These are phyloP conservation scores for Lepidium campestre DNA, from an alignment of 441 rosid genomes.

Conservation along the genomic window DNA sequence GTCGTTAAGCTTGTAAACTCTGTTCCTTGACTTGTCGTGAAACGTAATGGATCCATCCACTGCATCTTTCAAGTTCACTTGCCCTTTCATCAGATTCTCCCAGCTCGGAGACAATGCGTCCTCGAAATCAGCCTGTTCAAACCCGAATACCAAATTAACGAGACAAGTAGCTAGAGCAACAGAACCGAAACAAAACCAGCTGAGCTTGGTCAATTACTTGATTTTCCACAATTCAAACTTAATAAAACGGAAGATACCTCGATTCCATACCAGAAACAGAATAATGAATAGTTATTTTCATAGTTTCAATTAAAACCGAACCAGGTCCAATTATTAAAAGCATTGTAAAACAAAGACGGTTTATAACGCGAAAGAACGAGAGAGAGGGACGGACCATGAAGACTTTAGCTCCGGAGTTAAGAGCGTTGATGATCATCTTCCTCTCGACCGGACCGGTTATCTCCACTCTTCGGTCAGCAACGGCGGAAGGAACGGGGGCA, in stretches of 20 bases:
- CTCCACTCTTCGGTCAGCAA: conserved; percentile 78
- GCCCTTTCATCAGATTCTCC: conserved; percentile 91
- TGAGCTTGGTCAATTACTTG: not conserved
- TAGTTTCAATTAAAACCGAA: too few species aligned
- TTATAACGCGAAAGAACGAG: not conserved
- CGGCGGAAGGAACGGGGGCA: conserved; percentile 60
- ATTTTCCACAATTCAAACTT: not conserved
- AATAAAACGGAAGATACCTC: not conserved
- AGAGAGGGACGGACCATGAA: conserved; percentile 56
- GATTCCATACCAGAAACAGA: not conserved
- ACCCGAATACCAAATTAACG: not conserved
- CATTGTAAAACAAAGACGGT: not conserved
- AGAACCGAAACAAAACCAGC: not conserved
- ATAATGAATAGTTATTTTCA: too few species aligned
- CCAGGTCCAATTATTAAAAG: not conserved
- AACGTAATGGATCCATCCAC: conserved; percentile 72
- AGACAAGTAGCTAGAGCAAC: not conserved
- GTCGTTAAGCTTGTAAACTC: conserved; percentile 75
- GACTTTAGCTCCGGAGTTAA: conserved; percentile 92
- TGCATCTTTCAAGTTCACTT: conserved; percentile 82
- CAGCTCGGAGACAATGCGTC: conserved; percentile 88
- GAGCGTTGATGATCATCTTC: conserved; percentile 93
- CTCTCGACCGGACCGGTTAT: conserved; percentile 90
- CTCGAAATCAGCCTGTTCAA: conserved; percentile 73
- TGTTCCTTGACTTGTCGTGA: conserved; percentile 73